phyloP scores from a whole-genome alignment of 2,329 filamentous ascomycete species.

The Botrytis deweyae region DNA sequence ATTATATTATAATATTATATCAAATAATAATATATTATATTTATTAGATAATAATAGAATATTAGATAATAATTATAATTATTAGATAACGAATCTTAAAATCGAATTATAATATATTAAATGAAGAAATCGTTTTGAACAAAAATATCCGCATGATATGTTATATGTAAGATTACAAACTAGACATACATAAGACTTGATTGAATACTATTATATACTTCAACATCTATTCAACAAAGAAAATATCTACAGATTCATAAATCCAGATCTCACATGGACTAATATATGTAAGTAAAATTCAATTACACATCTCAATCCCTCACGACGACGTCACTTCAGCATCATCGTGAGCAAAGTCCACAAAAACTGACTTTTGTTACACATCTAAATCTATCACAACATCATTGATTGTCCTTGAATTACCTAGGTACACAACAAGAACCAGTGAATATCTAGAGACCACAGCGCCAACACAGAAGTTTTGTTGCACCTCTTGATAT shows the following conservation, averaged over 20 bases:
- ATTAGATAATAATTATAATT: too few relatives aligned
- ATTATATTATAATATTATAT: too few relatives aligned
- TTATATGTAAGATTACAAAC: too few relatives aligned
- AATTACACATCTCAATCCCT: not conserved
- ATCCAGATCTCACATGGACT: not conserved
- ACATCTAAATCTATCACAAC: not conserved
- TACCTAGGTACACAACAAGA: too few relatives aligned
- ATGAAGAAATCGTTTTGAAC: too few relatives aligned
- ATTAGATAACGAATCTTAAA: too few relatives aligned
- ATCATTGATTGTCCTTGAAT: not conserved
- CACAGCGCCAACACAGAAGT: not conserved
- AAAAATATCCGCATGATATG: too few relatives aligned
- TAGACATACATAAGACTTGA: not conserved
- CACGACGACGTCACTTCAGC: not conserved
- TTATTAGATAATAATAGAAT: too few relatives aligned
- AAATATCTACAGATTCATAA: accelerated
- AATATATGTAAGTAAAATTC: not conserved
- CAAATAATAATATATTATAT: too few relatives aligned
- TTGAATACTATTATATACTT: accelerated
- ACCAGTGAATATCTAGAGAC: too few relatives aligned
- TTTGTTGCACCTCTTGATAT: not conserved
- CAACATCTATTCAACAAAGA: accelerated
- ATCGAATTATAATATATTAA: too few relatives aligned
- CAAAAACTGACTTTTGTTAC: not conserved
- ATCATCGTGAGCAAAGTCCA: not conserved